Percentiles rank a stretch among this genome's conserved stretches.
These are phyloP conservation scores for Nemania diffusa DNA, from an alignment of 2,329 filamentous ascomycete genomes.

Conservation along the genomic window DNA sequence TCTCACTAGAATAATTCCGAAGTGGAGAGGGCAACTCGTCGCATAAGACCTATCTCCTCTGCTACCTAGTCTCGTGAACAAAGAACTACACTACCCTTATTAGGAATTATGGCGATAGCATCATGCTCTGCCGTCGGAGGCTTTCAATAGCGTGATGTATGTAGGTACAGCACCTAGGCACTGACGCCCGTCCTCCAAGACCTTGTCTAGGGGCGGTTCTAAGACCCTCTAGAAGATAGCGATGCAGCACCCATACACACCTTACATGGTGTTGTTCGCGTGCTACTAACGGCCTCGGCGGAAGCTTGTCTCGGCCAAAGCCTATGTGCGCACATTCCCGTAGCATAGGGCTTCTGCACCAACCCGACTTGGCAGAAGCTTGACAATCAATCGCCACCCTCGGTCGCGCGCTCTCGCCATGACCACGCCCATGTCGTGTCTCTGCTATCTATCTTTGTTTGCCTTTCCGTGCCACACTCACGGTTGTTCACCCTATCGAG, in stretches of 20 bases:
- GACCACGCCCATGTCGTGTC: not conserved
- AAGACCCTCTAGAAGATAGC: not conserved
- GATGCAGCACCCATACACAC: no score
- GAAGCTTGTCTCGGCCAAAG: constrained; percentile 29
- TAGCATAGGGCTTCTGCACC: constrained; percentile 18
- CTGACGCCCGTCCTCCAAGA: constrained; percentile 3
- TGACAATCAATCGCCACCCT: constrained; percentile 27
- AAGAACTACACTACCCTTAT: not conserved
- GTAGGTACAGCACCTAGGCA: not conserved
- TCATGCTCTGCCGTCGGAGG: not conserved
- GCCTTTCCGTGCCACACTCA: not conserved
- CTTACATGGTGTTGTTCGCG: no score
- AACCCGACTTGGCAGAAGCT: constrained; percentile 38
- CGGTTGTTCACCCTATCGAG: not conserved
- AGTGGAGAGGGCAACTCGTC: constrained; percentile 6
- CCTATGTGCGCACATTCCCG: no score
- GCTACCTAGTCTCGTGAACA: not conserved
- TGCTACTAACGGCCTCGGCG: constrained; percentile 16
- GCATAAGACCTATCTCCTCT: not conserved
- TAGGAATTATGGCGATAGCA: constrained; percentile 5
- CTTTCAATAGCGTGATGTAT: not conserved
- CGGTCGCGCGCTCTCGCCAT: not conserved
- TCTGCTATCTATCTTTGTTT: not conserved
- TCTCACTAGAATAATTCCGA: not conserved
- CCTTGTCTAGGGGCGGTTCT: not conserved